Conservation (phyloP, 2,329 filamentous ascomycete genomes). For the Aspergillus piperis region DNA sequence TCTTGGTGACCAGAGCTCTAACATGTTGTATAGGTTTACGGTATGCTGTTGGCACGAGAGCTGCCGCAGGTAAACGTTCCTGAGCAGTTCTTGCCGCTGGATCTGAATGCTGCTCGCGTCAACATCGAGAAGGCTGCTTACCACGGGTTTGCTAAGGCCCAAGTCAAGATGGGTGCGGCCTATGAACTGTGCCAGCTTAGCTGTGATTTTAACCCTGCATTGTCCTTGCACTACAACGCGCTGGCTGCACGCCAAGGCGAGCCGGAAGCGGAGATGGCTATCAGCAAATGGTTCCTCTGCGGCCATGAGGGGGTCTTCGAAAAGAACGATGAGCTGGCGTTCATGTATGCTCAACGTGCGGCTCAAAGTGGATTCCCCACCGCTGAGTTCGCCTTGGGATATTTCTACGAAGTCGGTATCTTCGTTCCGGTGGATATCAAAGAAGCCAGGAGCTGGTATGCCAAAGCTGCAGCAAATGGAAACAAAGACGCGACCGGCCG, state of each 20-base stretch:
- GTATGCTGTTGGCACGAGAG: constrained; percentile 89
- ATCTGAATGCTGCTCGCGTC: constrained; percentile 72
- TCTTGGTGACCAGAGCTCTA: constrained; percentile 1
- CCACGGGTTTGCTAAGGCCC: constrained; percentile 91
- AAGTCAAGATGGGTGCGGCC: constrained; percentile 94
- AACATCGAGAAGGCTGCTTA: constrained; percentile 97
- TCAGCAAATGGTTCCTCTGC: constrained; percentile 98
- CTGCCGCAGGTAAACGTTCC: constrained; percentile 88
- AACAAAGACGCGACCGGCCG: constrained; percentile 84
- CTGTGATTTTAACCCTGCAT: constrained; percentile 90
- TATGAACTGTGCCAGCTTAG: constrained; percentile 93
- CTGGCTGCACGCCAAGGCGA: constrained; percentile 90
- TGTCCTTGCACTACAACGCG: constrained; percentile 94
- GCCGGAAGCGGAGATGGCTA: constrained; percentile 88
- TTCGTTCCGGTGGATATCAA: constrained; percentile 79
- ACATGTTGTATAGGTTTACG: constrained; percentile 63
- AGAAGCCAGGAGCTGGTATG: constrained; percentile 86
- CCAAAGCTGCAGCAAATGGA: constrained; percentile 81
- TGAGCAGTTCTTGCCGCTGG: constrained; percentile 67
- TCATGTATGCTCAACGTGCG: constrained; percentile 84
- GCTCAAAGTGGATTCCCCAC: constrained; percentile 79
- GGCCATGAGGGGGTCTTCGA: constrained; percentile 89
- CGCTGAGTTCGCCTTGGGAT: constrained; percentile 94
- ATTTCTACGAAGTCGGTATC: constrained; percentile 97
- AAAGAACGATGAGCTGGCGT: constrained; percentile 94